Conservation (phyloP, 108 stramenopile genomes). For the Pseudonitzschia multiseries region DNA sequence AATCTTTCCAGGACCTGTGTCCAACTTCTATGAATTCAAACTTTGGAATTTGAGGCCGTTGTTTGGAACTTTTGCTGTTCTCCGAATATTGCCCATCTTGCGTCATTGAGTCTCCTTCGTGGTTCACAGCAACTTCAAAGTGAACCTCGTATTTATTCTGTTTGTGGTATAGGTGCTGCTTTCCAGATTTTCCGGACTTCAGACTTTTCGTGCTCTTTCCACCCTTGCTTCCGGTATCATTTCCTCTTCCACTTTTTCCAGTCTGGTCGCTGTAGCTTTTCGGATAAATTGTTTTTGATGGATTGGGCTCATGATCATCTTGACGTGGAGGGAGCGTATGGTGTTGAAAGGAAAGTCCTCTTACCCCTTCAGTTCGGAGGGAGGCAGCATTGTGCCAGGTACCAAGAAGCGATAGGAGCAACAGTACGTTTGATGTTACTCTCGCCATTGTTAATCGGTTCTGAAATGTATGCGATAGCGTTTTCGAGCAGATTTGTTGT, state of each 20-base stretch:
- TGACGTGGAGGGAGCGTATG: not conserved
- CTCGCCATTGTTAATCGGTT: constrained; percentile 10
- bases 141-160: constrained; percentile 9
- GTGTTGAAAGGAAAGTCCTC: not conserved
- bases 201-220: not conserved
- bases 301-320: not conserved
- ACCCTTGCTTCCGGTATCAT: not conserved
- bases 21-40: constrained; percentile 14
- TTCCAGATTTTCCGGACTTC: not conserved
- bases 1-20: not conserved
- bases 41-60: not conserved
- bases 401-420: constrained; percentile 6
- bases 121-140: not conserved
- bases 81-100: not conserved
- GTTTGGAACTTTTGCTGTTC: not conserved
- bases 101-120: not conserved
- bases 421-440: constrained; percentile 5
- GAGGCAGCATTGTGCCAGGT: not conserved
- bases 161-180: not conserved
- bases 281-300: not conserved
- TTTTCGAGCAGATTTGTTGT: no score
- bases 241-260: constrained; percentile 3
- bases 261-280: not conserved
- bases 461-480: not conserved
- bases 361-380: not conserved